Conservation (phyloP, 2,329 filamentous ascomycete species). For the Spiromastix sp. region DNA sequence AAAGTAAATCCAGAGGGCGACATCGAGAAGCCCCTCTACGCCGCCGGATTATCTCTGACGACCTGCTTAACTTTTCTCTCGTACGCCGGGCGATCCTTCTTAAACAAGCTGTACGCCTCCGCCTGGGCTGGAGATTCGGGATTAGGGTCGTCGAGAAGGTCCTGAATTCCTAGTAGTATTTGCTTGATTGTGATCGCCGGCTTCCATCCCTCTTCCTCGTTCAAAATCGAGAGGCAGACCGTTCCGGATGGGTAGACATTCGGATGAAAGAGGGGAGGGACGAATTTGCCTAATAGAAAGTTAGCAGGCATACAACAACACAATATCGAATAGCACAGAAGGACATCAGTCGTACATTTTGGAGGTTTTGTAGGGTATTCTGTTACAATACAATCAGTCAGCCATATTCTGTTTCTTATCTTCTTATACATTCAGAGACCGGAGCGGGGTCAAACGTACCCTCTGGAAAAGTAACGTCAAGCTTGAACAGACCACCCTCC, state of each 20-base stretch:
- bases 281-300: conserved; percentile 68
- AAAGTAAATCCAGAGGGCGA: no score
- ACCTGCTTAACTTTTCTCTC: conserved; percentile 79
- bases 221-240: conserved; percentile 91
- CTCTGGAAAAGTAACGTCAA: conserved; percentile 86
- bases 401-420: conserved; percentile 3
- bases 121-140: conserved; percentile 94
- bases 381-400: conserved; percentile 29
- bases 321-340: neutral
- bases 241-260: conserved; percentile 98
- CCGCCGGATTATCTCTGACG: conserved; percentile 79
- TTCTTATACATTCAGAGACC: neutral
- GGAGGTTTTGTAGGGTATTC: conserved; percentile 98
- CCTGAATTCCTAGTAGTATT: conserved; percentile 91
- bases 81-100: conserved; percentile 78
- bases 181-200: conserved; percentile 98
- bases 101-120: conserved; percentile 94
- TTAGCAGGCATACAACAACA: conserved; percentile 3
- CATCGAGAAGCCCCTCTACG: conserved; percentile 41
- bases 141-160: conserved; percentile 90
- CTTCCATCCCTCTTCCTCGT: conserved; percentile 98
- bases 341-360: conserved; percentile 63
- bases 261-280: conserved; percentile 90
- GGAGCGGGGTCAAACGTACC: conserved; percentile 46
- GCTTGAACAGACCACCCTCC: conserved; percentile 95